phyloP scores from a whole-genome alignment of 2,329 filamentous ascomycete species.

The Akanthomyces uredinophilus region DNA sequence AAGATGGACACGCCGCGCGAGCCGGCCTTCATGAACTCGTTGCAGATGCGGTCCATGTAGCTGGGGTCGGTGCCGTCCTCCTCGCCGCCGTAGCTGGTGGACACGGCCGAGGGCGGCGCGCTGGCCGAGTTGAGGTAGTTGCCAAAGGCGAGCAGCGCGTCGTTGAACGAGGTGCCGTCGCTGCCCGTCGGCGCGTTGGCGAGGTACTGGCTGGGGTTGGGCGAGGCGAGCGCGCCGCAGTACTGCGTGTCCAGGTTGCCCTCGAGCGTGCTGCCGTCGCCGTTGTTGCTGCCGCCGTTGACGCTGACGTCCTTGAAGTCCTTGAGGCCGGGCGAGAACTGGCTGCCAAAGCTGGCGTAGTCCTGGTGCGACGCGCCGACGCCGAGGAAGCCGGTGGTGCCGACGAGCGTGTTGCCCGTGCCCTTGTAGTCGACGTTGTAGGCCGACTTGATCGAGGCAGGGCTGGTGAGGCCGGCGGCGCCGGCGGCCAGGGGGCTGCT shows the following conservation, averaged over 20 bases:
- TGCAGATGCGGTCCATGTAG: slow-evolving; percentile 41
- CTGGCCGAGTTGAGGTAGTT: slow-evolving; percentile 16
- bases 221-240: slow-evolving; percentile 10
- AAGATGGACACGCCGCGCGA: slow-evolving; percentile 45
- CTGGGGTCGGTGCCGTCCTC: slow-evolving; percentile 34
- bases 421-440: slow-evolving; percentile 18
- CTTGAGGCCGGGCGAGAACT: slow-evolving; percentile 5
- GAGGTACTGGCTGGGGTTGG: slow-evolving; percentile 16
- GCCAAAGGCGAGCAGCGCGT: slow-evolving; percentile 11
- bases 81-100: slow-evolving; percentile 46
- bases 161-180: slow-evolving; percentile 7
- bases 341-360: slow-evolving; percentile 4
- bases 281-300: slow-evolving; percentile 11
- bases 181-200: slow-evolving; percentile 6
- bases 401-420: slow-evolving; percentile 13
- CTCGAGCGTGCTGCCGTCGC: slow-evolving; percentile 14
- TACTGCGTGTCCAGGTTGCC: slow-evolving; percentile 19
- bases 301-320: slow-evolving; percentile 15
- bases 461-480: slow-evolving; percentile 5
- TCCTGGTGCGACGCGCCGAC: slow-evolving; percentile 14
- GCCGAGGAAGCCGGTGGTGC: slow-evolving; percentile 16
- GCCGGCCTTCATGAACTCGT: slow-evolving; percentile 53
- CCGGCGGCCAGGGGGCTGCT: neutral
- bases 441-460: slow-evolving; percentile 14
- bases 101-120: slow-evolving; percentile 35